Evolutionary conservation across 2,329 filamentous ascomycete species (phyloP).

Genomic region (Pestalotiopsis sp.): DNA sequence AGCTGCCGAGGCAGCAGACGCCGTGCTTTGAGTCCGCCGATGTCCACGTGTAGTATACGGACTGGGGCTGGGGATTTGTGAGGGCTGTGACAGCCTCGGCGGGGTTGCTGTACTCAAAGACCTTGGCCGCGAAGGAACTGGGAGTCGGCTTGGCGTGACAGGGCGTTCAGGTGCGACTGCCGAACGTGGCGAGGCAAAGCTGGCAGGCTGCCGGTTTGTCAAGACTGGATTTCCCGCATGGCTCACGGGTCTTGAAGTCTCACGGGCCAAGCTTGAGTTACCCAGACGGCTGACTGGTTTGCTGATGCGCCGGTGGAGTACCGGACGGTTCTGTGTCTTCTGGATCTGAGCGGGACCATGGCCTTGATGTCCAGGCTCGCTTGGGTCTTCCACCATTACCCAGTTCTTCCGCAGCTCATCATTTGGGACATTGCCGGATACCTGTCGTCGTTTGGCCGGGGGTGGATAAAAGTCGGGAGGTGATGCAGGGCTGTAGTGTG

Average conservation of each 20-base stretch:
- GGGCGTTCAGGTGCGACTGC: conserved; percentile 23
- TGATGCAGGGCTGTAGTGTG: conserved; percentile 34
- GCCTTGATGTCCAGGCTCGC: conserved; percentile 21
- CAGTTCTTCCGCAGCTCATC: conserved; percentile 68
- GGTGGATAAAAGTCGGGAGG: conserved; percentile 43
- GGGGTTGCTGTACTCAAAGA: conserved; percentile 23
- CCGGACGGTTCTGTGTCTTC: conserved; percentile 12
- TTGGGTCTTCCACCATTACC: conserved; percentile 64
- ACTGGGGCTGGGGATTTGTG: conserved; percentile 30
- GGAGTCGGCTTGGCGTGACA: conserved; percentile 38
- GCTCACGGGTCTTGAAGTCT: conserved; percentile 46
- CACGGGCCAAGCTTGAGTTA: conserved; percentile 25
- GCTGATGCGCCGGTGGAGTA: conserved; percentile 46
- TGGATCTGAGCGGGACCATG: not conserved
- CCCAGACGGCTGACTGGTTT: conserved; percentile 40
- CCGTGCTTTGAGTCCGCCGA: conserved; percentile 46
- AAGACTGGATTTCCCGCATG: conserved; percentile 46
- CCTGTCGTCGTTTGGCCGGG: conserved; percentile 56
- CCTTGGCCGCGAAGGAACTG: conserved; percentile 33
- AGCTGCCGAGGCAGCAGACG: conserved; percentile 14
- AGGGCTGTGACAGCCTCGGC: conserved; percentile 20
- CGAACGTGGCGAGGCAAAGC: conserved; percentile 53
- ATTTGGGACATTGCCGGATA: conserved; percentile 43
- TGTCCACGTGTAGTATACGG: conserved; percentile 32
- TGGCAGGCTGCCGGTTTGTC: conserved; percentile 47